phyloP scores from a whole-genome alignment of 768 basidiomycete species.

The Leccinum rimulosum region DNA sequence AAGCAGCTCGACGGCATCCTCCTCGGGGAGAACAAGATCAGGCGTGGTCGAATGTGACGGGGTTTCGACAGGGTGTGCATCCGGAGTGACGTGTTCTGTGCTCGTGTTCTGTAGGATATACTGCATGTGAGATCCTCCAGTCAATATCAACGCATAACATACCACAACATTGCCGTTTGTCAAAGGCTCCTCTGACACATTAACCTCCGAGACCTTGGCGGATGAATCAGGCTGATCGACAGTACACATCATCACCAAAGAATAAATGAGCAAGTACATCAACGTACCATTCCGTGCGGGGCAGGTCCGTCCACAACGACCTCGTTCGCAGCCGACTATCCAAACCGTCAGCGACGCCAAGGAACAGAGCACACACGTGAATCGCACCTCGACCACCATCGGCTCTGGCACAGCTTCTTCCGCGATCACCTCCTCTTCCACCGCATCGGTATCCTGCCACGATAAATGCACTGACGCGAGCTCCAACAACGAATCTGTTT shows the following conservation, averaged over 20 bases:
- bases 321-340: not conserved
- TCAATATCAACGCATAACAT: not conserved
- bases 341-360: conserved; percentile 2
- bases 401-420: not conserved
- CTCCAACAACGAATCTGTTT: conserved; percentile 19
- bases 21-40: conserved; percentile 20
- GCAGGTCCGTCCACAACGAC: not conserved
- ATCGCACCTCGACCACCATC: conserved; percentile 11
- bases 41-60: not conserved
- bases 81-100: not conserved
- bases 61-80: not conserved
- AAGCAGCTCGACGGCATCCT: not conserved
- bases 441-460: not conserved
- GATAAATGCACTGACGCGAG: conserved; percentile 28
- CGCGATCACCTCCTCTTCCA: not conserved
- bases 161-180: not conserved
- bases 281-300: not conserved
- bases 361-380: not conserved
- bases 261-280: not conserved
- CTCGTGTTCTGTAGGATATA: conserved; percentile 2
- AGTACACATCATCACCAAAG: not conserved
- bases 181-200: not conserved
- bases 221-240: not conserved
- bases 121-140: not conserved
- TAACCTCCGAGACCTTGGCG: not conserved